Percentiles rank a stretch among this genome's conserved stretches.
These are phyloP conservation scores for Nothophaeocryptopus gaeumannii DNA, from an alignment of 2,329 filamentous ascomycete species.

Conservation along the genomic window DNA sequence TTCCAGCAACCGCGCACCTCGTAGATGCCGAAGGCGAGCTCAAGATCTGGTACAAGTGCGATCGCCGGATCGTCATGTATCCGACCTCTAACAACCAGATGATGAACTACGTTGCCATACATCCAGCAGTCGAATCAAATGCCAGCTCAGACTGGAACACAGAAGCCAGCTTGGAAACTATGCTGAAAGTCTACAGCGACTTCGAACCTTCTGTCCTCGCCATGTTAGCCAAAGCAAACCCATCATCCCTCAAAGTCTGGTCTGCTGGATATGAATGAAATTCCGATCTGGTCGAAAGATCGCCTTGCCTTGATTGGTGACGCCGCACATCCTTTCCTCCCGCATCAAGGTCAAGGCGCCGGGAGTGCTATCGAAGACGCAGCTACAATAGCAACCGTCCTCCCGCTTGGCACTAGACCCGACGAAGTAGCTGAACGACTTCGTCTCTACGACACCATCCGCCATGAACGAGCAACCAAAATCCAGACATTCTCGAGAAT, in stretches of 20 bases:
- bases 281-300: conserved; percentile 56
- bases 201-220: conserved; percentile 39
- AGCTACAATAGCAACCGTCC: conserved; percentile 55
- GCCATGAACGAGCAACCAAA: conserved; percentile 55
- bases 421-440: conserved; percentile 56
- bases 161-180: conserved; percentile 35
- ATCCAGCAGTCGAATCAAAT: conserved; percentile 33
- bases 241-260: conserved; percentile 53
- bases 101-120: conserved; percentile 48
- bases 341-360: conserved; percentile 60
- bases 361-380: conserved; percentile 67
- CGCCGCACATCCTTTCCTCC: conserved; percentile 66
- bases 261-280: conserved; percentile 58
- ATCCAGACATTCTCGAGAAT: conserved; percentile 59
- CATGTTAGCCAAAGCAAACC: conserved; percentile 40
- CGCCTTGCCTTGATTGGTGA: conserved; percentile 61
- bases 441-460: conserved; percentile 55
- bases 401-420: conserved; percentile 46
- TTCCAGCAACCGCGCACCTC: conserved; percentile 39
- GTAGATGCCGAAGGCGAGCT: conserved; percentile 38
- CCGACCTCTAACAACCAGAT: conserved; percentile 47
- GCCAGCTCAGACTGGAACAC: conserved; percentile 37
- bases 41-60: conserved; percentile 44
- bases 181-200: conserved; percentile 41
- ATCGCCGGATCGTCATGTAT: conserved; percentile 49